phyloP scores from a whole-genome alignment of 306 rosid genomes.

The Pyrus communis region DNA sequence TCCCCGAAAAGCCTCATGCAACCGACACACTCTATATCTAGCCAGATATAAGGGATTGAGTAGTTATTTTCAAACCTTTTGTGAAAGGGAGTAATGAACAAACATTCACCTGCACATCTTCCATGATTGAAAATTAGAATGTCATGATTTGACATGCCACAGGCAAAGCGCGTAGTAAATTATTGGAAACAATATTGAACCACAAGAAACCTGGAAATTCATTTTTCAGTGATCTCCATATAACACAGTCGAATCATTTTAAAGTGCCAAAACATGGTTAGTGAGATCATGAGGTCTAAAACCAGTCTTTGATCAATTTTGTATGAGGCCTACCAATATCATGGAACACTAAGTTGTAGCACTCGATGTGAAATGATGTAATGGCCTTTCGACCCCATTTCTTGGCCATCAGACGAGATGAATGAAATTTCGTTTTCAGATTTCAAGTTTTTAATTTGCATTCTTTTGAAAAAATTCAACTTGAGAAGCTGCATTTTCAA shows the following conservation, averaged over 20 bases:
- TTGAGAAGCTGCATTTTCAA: too few relatives aligned
- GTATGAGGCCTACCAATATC: background rate
- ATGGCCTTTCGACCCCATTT: too few relatives aligned
- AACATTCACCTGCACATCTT: background rate
- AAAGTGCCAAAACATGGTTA: constrained; percentile 1
- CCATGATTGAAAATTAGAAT: constrained; percentile 21
- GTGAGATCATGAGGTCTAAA: background rate
- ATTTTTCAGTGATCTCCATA: constrained; percentile 3
- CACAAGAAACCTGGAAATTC: constrained; percentile 6
- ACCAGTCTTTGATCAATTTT: background rate
- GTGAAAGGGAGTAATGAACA: background rate
- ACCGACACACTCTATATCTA: constrained; percentile 15
- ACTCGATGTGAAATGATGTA: background rate
- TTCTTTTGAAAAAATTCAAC: too few relatives aligned
- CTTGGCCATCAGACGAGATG: too few relatives aligned
- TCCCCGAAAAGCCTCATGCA: background rate
- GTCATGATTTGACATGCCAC: constrained; percentile 30
- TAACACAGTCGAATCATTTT: background rate
- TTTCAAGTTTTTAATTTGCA: too few relatives aligned
- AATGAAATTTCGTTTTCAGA: too few relatives aligned
- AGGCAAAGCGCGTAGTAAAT: constrained; percentile 14
- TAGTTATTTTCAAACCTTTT: constrained; percentile 16
- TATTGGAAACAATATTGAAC: constrained; percentile 10
- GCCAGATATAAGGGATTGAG: background rate
- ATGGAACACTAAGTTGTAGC: background rate